These are phyloP conservation scores for Ophiostoma angusticollis DNA, from an alignment of 2,329 filamentous ascomycete species.

Conservation along the genomic window DNA sequence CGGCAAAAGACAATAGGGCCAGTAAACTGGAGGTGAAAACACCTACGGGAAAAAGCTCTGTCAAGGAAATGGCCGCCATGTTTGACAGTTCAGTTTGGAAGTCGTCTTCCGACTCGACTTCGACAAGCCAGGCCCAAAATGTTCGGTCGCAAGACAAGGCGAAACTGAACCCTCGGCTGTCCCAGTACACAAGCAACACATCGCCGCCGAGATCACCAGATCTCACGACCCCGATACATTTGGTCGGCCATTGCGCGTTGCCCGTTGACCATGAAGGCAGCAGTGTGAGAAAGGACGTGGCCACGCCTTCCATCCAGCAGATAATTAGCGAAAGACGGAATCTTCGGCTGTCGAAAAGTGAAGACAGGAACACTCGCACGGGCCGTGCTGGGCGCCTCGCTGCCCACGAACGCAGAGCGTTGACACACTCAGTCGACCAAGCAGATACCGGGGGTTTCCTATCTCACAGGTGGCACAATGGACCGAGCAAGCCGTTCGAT, in stretches of 20 bases:
- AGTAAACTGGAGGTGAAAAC: constrained; percentile 16
- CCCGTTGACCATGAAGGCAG: no score
- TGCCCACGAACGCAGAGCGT: not conserved
- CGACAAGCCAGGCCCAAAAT: not conserved
- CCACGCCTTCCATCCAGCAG: not conserved
- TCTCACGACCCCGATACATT: not conserved
- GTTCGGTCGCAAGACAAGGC: not conserved
- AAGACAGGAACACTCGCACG: constrained; percentile 1
- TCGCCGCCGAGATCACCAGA: constrained; percentile 9
- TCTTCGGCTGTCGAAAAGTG: constrained; percentile 7
- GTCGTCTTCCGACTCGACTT: not conserved
- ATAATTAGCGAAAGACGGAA: constrained; percentile 3
- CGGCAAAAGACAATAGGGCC: not conserved
- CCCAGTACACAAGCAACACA: constrained; percentile 16
- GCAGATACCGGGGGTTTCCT: not conserved
- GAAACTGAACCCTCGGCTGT: constrained; percentile 15
- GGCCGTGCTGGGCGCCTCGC: not conserved
- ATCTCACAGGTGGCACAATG: no score
- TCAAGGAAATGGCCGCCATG: constrained; percentile 39
- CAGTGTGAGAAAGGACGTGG: not conserved
- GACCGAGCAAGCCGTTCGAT: no score
- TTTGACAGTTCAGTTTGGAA: constrained; percentile 28
- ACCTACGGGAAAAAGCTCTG: constrained; percentile 14
- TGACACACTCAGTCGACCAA: not conserved
- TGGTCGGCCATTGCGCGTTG: not conserved